Percentiles rank a stretch among this genome's conserved stretches.
Conservation (phyloP, 2,329 filamentous ascomycete genomes). For the Teratosphaeria nubilosa region DNA sequence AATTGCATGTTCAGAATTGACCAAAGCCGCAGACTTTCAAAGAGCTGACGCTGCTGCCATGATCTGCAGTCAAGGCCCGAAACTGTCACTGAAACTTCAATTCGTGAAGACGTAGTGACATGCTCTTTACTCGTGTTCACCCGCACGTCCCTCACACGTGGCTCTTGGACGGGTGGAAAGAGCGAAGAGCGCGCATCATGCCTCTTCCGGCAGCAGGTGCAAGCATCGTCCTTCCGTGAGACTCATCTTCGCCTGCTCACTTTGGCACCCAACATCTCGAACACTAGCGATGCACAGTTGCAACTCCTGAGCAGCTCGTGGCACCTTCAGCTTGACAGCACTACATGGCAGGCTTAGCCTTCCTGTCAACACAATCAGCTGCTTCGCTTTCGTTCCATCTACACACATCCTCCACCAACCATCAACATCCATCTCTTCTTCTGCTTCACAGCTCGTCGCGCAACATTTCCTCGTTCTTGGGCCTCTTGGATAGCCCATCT, state of each 20-base stretch:
- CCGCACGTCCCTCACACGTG: neutral
- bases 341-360: slow-evolving; percentile 4
- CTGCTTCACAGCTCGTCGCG: slow-evolving; percentile 11
- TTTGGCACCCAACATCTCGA: neutral
- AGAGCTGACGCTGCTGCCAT: neutral
- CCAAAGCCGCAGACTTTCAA: neutral
- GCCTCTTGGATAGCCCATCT: slow-evolving; percentile 22
- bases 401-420: slow-evolving; percentile 1
- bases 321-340: neutral
- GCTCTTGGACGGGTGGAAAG: neutral
- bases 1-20: neutral
- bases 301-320: neutral
- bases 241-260: neutral
- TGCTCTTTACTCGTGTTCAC: neutral
- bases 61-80: neutral
- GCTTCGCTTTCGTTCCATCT: neutral
- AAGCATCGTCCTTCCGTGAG: neutral
- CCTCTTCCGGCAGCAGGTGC: neutral
- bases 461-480: slow-evolving; percentile 11
- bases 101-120: neutral
- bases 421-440: slow-evolving; percentile 4
- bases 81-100: neutral
- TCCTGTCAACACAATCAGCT: slow-evolving; percentile 1
- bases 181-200: neutral
- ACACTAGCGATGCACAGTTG: neutral